These are phyloP conservation scores for Starmerella stellata DNA, from an alignment of 805 yeast genomes.

Conservation along the genomic window DNA sequence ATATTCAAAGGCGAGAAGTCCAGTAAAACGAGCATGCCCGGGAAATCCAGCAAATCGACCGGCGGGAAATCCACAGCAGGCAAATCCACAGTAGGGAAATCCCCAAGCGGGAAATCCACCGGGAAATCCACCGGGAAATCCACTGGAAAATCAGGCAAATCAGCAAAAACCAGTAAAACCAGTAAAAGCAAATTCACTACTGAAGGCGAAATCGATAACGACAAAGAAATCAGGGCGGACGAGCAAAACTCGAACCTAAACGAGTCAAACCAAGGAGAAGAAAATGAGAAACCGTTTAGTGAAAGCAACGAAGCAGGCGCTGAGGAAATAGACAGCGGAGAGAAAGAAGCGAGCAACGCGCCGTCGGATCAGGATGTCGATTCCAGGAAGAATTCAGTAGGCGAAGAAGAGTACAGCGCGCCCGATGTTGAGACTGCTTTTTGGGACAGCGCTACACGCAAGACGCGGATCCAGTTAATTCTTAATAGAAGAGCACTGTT, in stretches of 20 bases:
- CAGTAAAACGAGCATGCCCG: neutral
- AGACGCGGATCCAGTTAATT: constrained; percentile 59
- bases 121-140: too few relatives aligned
- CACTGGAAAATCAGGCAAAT: too few relatives aligned
- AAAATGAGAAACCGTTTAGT: neutral
- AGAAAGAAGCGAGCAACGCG: neutral
- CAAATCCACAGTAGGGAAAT: too few relatives aligned
- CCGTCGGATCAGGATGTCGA: neutral
- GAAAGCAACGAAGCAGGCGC: neutral
- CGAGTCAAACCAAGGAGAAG: neutral
- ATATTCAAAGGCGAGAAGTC: neutral
- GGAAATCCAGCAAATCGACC: neutral
- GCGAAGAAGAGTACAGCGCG: constrained; percentile 3
- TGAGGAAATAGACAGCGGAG: neutral
- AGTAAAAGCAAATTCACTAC: neutral
- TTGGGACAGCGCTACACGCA: constrained; percentile 65
- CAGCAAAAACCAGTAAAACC: neutral
- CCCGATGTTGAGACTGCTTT: constrained; percentile 25
- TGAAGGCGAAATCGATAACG: neutral
- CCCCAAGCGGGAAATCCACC: too few relatives aligned
- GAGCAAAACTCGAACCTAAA: neutral
- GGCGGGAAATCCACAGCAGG: too few relatives aligned
- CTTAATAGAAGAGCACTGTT: constrained; percentile 50
- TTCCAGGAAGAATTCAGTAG: neutral
- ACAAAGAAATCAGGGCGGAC: neutral